Evolutionary conservation across 495 filamentous ascomycete species (phyloP).

Genomic region (Poronia punctata): DNA sequence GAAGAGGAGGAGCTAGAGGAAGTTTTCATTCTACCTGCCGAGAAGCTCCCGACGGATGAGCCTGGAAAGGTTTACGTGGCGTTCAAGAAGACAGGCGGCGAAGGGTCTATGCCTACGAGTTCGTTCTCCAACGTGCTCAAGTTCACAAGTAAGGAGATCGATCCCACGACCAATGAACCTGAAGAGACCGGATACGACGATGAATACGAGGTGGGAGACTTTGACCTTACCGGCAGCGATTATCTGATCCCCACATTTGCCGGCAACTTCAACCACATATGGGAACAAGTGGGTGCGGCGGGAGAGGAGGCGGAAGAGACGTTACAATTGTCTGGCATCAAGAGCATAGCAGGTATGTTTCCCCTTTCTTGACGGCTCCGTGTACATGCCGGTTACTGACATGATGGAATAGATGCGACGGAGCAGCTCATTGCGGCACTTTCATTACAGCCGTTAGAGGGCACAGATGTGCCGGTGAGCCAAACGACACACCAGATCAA

Average conservation of each 20-base stretch:
- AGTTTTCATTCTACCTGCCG: slow-evolving; percentile 86
- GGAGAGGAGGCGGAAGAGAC: slow-evolving; percentile 91
- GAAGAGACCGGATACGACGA: slow-evolving; percentile 93
- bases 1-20: slow-evolving; percentile 80
- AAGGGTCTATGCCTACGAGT: slow-evolving; percentile 60
- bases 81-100: slow-evolving; percentile 75
- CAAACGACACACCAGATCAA: slow-evolving; percentile 90
- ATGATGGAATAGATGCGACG: slow-evolving; percentile 67
- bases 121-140: slow-evolving; percentile 90
- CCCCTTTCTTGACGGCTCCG: not conserved
- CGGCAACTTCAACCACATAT: slow-evolving; percentile 92
- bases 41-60: slow-evolving; percentile 71
- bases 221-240: slow-evolving; percentile 86
- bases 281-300: slow-evolving; percentile 84
- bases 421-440: slow-evolving; percentile 82
- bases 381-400: slow-evolving; percentile 30
- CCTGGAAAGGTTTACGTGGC: slow-evolving; percentile 91
- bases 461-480: slow-evolving; percentile 80
- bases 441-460: slow-evolving; percentile 88
- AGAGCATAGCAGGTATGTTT: slow-evolving; percentile 82
- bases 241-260: slow-evolving; percentile 91
- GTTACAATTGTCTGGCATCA: slow-evolving; percentile 78
- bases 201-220: slow-evolving; percentile 93
- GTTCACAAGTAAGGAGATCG: slow-evolving; percentile 96
- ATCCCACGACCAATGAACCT: slow-evolving; percentile 86